Evolutionary conservation across 176 grass and related monocot species (phyloP).

Genomic region (Avena insularis): DNA sequence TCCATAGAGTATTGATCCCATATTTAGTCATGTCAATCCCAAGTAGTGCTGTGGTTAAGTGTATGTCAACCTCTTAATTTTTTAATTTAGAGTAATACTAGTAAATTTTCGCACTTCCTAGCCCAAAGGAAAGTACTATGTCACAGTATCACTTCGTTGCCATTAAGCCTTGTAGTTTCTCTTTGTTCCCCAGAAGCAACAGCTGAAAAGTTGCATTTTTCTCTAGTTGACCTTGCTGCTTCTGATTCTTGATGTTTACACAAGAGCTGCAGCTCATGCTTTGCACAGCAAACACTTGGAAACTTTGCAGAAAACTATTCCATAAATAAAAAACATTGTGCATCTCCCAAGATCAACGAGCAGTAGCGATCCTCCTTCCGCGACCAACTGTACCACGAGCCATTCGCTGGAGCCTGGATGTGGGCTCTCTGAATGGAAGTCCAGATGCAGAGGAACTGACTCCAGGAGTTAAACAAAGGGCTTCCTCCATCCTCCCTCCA

Average conservation of each 20-base stretch:
- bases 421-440: conserved; percentile 29
- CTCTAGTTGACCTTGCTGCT: conserved; percentile 25
- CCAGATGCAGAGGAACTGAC: conserved; percentile 60
- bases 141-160: not conserved
- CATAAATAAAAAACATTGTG: not conserved
- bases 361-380: conserved; percentile 25
- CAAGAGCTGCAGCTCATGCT: conserved; percentile 22
- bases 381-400: conserved; percentile 19
- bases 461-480: conserved; percentile 1
- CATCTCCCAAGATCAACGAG: not conserved
- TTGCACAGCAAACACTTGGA: conserved; percentile 19
- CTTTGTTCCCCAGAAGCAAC: conserved; percentile 15
- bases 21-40: conserved; percentile 15
- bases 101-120: not conserved
- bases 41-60: conserved; percentile 5
- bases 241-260: conserved; percentile 33
- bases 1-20: conserved; percentile 32
- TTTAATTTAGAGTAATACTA: no score
- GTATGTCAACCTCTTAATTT: conserved; percentile 38
- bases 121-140: not conserved
- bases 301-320: conserved; percentile 3
- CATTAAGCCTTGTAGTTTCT: conserved; percentile 12
- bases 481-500: conserved; percentile 25
- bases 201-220: not conserved
- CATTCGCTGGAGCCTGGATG: conserved; percentile 33